Base-by-base conservation (phyloP, 805 yeast genomes). In the Candida silvicultrix region DNA sequence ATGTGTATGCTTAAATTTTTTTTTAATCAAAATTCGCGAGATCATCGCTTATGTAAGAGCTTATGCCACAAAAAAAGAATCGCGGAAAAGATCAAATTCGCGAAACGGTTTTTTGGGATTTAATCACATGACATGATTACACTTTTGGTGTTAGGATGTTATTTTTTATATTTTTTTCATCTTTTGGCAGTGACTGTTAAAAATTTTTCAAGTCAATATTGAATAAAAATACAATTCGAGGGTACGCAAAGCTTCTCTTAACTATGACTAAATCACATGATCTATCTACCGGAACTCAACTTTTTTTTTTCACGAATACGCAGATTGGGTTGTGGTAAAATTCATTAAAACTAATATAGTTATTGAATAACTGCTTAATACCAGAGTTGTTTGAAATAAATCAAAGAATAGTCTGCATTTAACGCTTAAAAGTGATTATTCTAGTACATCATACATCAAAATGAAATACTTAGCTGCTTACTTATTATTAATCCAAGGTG, bases 391-490 rank as follows among this genome's bases (percentile, higher is more conserved):
- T 18, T 28, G 16, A 19, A 25, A 40, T 18, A 29, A 19, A 16
- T 39, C 46, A 83, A 84, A 77, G 90, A 81, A 83, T 85, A 84
- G 90, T 85, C 92, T 78, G 92, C 88, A 52, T 21, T 49, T 50
- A 59, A 63, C 70, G 87, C 88, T 83, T 83, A 82, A 81, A 80
- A 72, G 80, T 80, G 87, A 81, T 82, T 82, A 82, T 81, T 81
- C 84, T 79, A 70, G 42, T 45, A 22, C n/a, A 57, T 32, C 22
- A 45, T 48, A 50, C 47, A 10, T 15, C 41, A 46, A 44, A 48
- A 58, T 86, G 94, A 86, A 85, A 77, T 86, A 86, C 83, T 78
- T 86, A 77, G 95, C 95, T 76, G 92, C 95, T 76, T 86, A 86
- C 80, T 83, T 86, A 74, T 81, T 86, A 75, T 83, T 86, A 71